Percentiles rank a stretch among this genome's conserved stretches.
phyloP scores from a whole-genome alignment of 2,329 filamentous ascomycete species.

The Zelopaecilomyces penicillatus region DNA sequence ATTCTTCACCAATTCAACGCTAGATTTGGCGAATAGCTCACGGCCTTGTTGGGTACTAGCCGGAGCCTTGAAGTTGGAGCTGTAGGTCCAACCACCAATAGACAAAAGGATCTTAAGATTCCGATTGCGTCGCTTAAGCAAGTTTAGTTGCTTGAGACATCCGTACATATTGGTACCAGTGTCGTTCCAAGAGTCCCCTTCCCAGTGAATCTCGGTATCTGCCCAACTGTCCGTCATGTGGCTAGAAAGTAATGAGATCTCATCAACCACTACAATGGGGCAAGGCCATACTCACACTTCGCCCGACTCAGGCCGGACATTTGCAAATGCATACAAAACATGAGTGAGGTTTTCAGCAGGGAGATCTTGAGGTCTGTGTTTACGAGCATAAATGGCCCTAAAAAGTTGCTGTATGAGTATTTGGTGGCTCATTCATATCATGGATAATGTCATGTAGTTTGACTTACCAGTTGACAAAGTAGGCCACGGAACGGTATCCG shows the following conservation, averaged over 20 bases:
- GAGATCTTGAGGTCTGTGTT: constrained; percentile 78
- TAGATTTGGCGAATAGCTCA: constrained; percentile 60
- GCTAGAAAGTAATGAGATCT: constrained; percentile 13
- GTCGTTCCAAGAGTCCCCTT: constrained; percentile 63
- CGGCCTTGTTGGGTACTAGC: constrained; percentile 64
- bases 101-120: constrained; percentile 79
- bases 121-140: constrained; percentile 73
- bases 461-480: constrained; percentile 60
- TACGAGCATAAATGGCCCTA: constrained; percentile 76
- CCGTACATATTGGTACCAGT: constrained; percentile 76
- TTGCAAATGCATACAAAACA: constrained; percentile 84
- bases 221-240: constrained; percentile 55
- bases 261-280: constrained; percentile 1
- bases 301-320: constrained; percentile 68
- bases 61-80: constrained; percentile 69
- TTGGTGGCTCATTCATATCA: not conserved
- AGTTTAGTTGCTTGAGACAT: constrained; percentile 78
- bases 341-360: constrained; percentile 77
- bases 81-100: constrained; percentile 91
- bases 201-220: constrained; percentile 66
- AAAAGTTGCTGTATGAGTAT: constrained; percentile 9
- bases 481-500: constrained; percentile 60
- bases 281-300: constrained; percentile 50
- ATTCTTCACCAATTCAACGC: constrained; percentile 69
- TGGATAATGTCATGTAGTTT: not conserved